These are phyloP conservation scores for Avena eriantha DNA, from an alignment of 176 grass and related monocot species.

Conservation along the genomic window DNA sequence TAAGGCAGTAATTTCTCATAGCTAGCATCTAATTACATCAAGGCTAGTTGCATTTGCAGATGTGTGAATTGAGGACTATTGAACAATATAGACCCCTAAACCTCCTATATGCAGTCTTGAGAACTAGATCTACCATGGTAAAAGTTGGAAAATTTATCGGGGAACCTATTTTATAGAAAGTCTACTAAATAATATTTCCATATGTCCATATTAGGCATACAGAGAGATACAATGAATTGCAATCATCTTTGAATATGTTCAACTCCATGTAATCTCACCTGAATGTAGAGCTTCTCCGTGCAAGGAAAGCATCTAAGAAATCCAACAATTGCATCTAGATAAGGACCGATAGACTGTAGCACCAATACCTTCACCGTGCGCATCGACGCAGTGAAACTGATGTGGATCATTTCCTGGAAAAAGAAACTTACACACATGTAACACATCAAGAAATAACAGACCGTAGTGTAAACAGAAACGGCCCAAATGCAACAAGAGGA, in stretches of 20 bases:
- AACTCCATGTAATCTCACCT: neutral
- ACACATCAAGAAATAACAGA: neutral
- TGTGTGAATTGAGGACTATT: neutral
- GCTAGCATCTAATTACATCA: neutral
- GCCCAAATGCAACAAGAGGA: neutral
- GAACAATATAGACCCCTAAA: neutral
- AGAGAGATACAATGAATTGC: no score
- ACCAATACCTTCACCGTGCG: conserved; percentile 8
- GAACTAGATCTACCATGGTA: neutral
- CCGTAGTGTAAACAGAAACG: neutral
- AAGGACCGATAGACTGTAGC: neutral
- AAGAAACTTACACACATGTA: neutral
- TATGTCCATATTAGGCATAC: neutral
- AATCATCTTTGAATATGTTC: no score
- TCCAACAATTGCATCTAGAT: neutral
- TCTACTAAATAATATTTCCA: neutral
- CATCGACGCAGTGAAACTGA: neutral
- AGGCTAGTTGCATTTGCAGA: neutral
- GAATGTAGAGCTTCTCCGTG: conserved; percentile 1
- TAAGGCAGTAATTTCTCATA: neutral
- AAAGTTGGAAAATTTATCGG: neutral
- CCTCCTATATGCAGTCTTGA: neutral
- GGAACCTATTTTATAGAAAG: neutral
- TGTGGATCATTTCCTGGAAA: neutral
- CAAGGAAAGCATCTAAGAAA: conserved; percentile 30